Evolutionary conservation across 805 yeast species (phyloP).

Genomic region (Cyberlindnera subsufficiens): DNA sequence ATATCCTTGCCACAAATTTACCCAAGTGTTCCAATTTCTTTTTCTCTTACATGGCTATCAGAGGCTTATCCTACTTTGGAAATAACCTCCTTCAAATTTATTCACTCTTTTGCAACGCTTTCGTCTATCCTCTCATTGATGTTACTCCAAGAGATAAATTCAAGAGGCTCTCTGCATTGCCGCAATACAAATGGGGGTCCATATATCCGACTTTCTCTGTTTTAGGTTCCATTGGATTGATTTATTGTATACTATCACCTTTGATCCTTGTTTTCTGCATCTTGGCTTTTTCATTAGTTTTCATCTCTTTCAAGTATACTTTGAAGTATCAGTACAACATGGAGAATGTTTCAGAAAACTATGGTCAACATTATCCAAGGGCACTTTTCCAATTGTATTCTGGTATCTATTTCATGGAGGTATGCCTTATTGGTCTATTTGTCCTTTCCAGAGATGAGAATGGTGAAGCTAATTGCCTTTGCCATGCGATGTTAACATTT

Average conservation of each 20-base stretch:
- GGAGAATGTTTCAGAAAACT: conserved; percentile 52
- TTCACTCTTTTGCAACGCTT: conserved; percentile 37
- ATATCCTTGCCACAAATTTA: conserved; percentile 65
- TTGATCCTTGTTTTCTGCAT: conserved; percentile 56
- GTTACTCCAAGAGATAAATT: conserved; percentile 58
- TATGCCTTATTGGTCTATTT: conserved; percentile 72
- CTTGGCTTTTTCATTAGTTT: conserved; percentile 50
- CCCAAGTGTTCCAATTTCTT: conserved; percentile 87
- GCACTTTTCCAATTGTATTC: conserved; percentile 74
- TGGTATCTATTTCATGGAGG: conserved; percentile 78
- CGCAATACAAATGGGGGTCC: conserved; percentile 69
- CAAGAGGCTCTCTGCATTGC: conserved; percentile 35
- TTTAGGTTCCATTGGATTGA: conserved; percentile 70
- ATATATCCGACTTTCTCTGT: conserved; percentile 73
- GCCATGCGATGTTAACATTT: conserved; percentile 49
- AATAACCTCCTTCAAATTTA: conserved; percentile 58
- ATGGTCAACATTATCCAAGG: conserved; percentile 65
- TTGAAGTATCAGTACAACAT: conserved; percentile 50
- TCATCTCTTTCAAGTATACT: conserved; percentile 66
- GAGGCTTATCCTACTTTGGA: conserved; percentile 75
- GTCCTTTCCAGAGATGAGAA: conserved; percentile 50
- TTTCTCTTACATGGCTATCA: conserved; percentile 66
- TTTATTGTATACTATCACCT: conserved; percentile 78
- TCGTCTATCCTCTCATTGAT: conserved; percentile 33
- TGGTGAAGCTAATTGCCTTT: conserved; percentile 37